Percentiles rank a stretch among this genome's conserved stretches.
These are phyloP conservation scores for Pouteria campechiana DNA, from an alignment of 179 eudicot species.

Conservation along the genomic window DNA sequence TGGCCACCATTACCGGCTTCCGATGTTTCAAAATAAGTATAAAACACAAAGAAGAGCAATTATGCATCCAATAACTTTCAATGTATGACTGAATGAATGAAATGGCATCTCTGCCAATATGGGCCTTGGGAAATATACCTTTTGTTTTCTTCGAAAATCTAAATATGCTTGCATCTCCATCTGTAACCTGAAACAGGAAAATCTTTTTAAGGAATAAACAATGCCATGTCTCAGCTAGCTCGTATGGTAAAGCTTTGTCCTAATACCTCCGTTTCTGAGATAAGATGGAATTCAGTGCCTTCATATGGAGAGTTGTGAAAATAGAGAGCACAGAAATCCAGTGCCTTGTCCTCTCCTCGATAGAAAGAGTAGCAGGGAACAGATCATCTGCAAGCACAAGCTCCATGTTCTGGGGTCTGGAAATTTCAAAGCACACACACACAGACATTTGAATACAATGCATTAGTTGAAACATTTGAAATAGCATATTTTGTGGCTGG, in stretches of 20 bases:
- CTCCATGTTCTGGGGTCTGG: conserved; percentile 78
- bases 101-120: no score
- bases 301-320: conserved; percentile 59
- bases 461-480: background rate
- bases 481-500: background rate
- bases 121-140: no score
- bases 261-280: conserved; percentile 72
- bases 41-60: no score
- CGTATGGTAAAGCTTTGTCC: conserved; percentile 4
- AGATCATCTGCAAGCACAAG: conserved; percentile 56
- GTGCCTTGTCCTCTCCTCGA: conserved; percentile 59
- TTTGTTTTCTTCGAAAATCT: conserved; percentile 29
- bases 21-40: no score
- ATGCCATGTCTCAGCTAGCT: background rate
- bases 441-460: conserved; percentile 1
- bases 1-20: no score
- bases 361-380: conserved; percentile 71
- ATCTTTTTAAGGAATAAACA: background rate
- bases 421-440: conserved; percentile 6
- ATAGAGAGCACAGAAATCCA: conserved; percentile 71
- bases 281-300: conserved; percentile 56
- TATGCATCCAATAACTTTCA: no score
- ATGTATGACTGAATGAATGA: no score
- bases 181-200: conserved; percentile 55
- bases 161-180: conserved; percentile 59